Percentiles rank a stretch among this genome's conserved stretches.
Conservation (phyloP, 208 protist species). For the Trypanosoma mega region DNA sequence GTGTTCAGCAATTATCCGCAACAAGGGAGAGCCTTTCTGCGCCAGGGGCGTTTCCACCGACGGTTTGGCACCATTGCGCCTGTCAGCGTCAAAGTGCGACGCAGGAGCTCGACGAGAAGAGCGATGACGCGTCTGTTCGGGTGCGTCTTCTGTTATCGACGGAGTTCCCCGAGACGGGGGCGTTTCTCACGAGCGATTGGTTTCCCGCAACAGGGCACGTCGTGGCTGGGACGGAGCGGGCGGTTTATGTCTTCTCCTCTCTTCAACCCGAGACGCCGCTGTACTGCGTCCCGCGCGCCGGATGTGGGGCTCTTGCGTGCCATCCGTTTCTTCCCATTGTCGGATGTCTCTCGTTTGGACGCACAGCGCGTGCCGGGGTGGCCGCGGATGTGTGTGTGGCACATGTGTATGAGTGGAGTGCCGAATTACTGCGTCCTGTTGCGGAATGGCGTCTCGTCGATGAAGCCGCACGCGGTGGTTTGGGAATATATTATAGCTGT, state of each 20-base stretch:
- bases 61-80: neutral
- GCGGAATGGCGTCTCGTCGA: constrained; percentile 26
- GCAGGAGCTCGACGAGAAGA: constrained; percentile 21
- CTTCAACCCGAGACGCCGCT: constrained; percentile 47
- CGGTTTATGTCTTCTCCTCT: constrained; percentile 50
- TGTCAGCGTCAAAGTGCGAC: neutral
- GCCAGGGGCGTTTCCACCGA: neutral
- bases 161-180: constrained; percentile 40
- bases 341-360: constrained; percentile 44
- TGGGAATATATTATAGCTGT: constrained; percentile 18
- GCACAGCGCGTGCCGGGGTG: neutral
- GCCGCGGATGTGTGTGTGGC: constrained; percentile 22
- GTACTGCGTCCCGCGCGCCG: constrained; percentile 23
- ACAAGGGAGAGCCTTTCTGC: neutral
- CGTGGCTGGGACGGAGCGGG: constrained; percentile 52
- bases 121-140: constrained; percentile 35
- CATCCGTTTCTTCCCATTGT: constrained; percentile 76
- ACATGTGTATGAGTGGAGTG: constrained; percentile 29
- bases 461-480: constrained; percentile 27
- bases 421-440: neutral
- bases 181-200: constrained; percentile 71
- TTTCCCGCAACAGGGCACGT: constrained; percentile 60
- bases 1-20: neutral
- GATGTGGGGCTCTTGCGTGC: constrained; percentile 45
- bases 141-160: constrained; percentile 32